Evolutionary conservation across 257 asterid species (phyloP).

Genomic region (Fraxinus americana): DNA sequence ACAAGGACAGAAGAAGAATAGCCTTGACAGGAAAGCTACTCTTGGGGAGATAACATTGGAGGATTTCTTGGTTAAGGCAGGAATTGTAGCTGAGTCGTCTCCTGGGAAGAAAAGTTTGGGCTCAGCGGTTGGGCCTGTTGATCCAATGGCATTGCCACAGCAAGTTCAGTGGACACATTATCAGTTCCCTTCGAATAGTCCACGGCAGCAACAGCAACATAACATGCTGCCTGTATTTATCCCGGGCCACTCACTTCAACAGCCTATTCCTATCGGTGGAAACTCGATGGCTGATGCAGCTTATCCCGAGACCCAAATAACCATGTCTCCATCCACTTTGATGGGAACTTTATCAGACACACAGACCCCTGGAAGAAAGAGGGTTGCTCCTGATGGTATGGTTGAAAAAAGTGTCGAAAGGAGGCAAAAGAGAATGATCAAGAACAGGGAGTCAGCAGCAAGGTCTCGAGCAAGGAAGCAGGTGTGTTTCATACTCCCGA

Average conservation of each 20-base stretch:
- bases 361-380: slow-evolving; percentile 68
- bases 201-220: slow-evolving; percentile 33
- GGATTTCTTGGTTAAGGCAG: slow-evolving; percentile 94
- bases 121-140: slow-evolving; percentile 40
- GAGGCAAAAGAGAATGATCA: slow-evolving; percentile 96
- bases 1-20: slow-evolving; percentile 53
- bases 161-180: slow-evolving; percentile 73
- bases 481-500: slow-evolving; percentile 36
- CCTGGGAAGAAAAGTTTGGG: slow-evolving; percentile 39
- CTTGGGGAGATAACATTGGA: slow-evolving; percentile 89
- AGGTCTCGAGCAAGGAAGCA: slow-evolving; percentile 95
- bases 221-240: slow-evolving; percentile 39
- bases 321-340: slow-evolving; percentile 60
- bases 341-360: slow-evolving; percentile 69
- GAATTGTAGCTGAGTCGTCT: slow-evolving; percentile 67
- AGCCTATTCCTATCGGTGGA: slow-evolving; percentile 49
- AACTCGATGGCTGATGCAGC: slow-evolving; percentile 51
- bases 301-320: slow-evolving; percentile 56
- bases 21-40: slow-evolving; percentile 58
- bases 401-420: slow-evolving; percentile 78
- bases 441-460: slow-evolving; percentile 95
- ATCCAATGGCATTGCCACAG: slow-evolving; percentile 36
- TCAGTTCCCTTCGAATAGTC: slow-evolving; percentile 47
- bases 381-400: slow-evolving; percentile 71
- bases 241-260: slow-evolving; percentile 63